Base-by-base conservation (phyloP, 768 basidiomycete genomes). In the Boletus rubroflammeus region DNA sequence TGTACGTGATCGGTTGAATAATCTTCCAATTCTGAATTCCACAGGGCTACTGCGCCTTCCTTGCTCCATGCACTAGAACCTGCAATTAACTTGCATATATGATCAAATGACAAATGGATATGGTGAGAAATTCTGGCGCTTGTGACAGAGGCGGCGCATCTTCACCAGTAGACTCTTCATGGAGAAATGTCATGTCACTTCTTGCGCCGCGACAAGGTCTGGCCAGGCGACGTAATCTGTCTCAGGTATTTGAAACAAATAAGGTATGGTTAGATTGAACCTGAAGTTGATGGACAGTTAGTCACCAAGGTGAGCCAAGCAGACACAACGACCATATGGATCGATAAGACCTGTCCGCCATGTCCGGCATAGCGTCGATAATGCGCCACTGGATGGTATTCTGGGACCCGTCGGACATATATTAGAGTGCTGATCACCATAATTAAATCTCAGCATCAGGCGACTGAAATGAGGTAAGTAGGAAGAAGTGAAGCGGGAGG, bases 1-100 rank as follows among this genome's bases (percentile, higher is more conserved):
- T 8, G 23, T 66, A 61, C 62, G 62, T 61, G 62, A 64, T 51
- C n/a, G 49, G 25, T 21, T 54, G 42, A 14, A 46, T 17, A 35
- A 39, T 17, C 6, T 35, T 15, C 13, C 35, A 19, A 13, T 5
- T 39, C 15, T 0, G 17, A 28, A n/a, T 43, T 38, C 28, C 17
- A 48, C 11, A 11, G 11, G 32, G 31, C 15, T 1, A 29, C 19
- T 4, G 6, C n/a, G 28, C 15, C 32, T 36, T n/a, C 21, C 26
- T 35, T 35, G 28, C 11, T 29, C 42, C 39, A 32, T 21, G 13
- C n/a, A 21, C 14, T 14, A 40, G 51, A 44, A 42, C 49, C 8
- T 11, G 5, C 11, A 11, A 39, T 21, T 35, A 31, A 35, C 39
- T 53, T 48, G 40, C 42, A n/a, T 25, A 32, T 29, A 11, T 17